Percentiles rank a stretch among this genome's conserved stretches.
Evolutionary conservation across 2,329 filamentous ascomycete genomes (phyloP).

Genomic region (Sporothrix inflata): DNA sequence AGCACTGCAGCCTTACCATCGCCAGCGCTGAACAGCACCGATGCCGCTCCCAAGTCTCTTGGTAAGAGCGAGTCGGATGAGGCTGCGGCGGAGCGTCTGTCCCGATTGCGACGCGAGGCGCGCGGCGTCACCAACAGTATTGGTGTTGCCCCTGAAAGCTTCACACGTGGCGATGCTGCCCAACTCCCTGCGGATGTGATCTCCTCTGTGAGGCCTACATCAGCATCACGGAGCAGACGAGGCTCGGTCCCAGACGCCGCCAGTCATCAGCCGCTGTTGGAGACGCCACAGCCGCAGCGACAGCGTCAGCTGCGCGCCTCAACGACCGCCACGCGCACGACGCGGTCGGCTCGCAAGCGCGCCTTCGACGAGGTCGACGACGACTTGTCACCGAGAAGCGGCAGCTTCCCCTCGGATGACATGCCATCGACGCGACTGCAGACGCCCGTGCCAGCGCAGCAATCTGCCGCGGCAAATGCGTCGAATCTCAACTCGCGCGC

Average conservation of each 20-base stretch:
- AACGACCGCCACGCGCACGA: constrained; percentile 47
- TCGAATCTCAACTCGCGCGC: constrained; percentile 55
- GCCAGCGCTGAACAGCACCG: constrained; percentile 15
- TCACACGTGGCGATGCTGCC: constrained; percentile 39
- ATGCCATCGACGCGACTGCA: constrained; percentile 33
- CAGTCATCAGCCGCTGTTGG: constrained; percentile 15
- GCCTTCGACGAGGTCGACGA: constrained; percentile 59
- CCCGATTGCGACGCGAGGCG: constrained; percentile 38
- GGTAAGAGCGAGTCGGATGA: constrained; percentile 38
- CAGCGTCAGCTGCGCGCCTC: constrained; percentile 36
- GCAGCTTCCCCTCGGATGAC: constrained; percentile 47
- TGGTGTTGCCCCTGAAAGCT: constrained; percentile 44
- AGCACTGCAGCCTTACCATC: constrained; percentile 25
- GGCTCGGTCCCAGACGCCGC: constrained; percentile 18
- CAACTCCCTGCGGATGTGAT: background rate
- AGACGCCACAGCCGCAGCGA: constrained; percentile 27
- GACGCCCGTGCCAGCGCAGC: constrained; percentile 29
- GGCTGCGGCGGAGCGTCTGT: constrained; percentile 36
- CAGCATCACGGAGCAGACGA: constrained; percentile 27
- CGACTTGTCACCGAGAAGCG: constrained; percentile 55
- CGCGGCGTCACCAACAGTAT: constrained; percentile 43
- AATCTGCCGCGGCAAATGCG: constrained; percentile 8
- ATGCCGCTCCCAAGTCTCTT: constrained; percentile 29
- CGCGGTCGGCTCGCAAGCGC: constrained; percentile 56
- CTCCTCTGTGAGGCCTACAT: background rate